Evolutionary conservation across 495 filamentous ascomycete species (phyloP).

Genomic region (Cudoniella acicularis): DNA sequence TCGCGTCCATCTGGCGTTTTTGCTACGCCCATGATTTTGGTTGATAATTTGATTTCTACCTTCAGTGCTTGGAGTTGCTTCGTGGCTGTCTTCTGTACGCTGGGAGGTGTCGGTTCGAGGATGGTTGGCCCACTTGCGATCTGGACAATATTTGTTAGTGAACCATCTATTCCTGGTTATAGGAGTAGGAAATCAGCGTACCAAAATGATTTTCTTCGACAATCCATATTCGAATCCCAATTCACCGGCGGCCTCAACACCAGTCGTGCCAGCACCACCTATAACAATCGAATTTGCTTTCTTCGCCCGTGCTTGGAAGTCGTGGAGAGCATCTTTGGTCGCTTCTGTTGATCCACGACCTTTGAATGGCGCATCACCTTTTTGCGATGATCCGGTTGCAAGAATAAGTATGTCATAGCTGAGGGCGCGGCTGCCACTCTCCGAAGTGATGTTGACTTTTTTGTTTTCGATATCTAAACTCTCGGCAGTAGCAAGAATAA

Average conservation of each 20-base stretch:
- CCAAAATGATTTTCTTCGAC: conserved; percentile 21
- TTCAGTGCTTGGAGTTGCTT: conserved; percentile 32
- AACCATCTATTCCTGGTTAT: conserved; percentile 29
- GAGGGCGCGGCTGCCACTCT: conserved; percentile 20
- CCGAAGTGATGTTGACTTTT: conserved; percentile 36
- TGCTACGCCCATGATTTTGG: conserved; percentile 12
- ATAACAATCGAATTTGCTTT: conserved; percentile 57
- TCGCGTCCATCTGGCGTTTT: conserved; percentile 17
- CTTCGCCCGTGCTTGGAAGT: conserved; percentile 42
- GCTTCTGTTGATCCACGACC: conserved; percentile 35
- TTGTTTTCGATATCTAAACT: conserved; percentile 41
- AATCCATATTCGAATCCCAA: conserved; percentile 42
- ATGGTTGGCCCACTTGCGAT: conserved; percentile 34
- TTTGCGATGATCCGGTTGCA: conserved; percentile 45
- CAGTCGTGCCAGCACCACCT: conserved; percentile 64
- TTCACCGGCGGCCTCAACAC: conserved; percentile 62
- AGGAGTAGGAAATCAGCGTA: conserved; percentile 6
- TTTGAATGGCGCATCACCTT: conserved; percentile 47
- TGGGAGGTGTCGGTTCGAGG: conserved; percentile 37
- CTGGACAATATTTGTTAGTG: conserved; percentile 5
- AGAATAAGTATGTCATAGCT: conserved; percentile 54
- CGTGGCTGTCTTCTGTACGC: conserved; percentile 27
- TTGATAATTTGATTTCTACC: conserved; percentile 21
- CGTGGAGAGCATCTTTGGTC: conserved; percentile 38
- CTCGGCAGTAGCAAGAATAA: conserved; percentile 50